Evolutionary conservation across 2,329 filamentous ascomycete species (phyloP), one percentile per base, ranked within the genome.

Genomic region (Neurospora sp.): DNA sequence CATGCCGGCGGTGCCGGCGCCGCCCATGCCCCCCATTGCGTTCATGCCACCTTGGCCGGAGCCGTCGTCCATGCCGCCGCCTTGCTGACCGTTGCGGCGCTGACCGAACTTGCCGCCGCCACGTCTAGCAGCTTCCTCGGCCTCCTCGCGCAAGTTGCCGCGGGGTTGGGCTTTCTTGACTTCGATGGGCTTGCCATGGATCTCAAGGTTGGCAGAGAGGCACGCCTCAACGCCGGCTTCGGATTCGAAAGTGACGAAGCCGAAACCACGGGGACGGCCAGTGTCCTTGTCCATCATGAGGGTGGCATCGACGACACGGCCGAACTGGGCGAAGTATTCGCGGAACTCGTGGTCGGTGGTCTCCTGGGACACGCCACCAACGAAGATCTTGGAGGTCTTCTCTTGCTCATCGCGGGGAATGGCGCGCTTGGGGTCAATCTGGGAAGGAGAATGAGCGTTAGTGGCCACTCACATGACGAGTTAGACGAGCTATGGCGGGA

Each of bases 271-370:
- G 2, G 96, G 96, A 52, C 96, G 89, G n/a, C 96, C 96, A 0
- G 96, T 99, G 80, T 99, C 96, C 82, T 99, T 99, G 80, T 99
- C 96, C 89, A 99, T 99, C 96, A 99, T 99, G 2, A 99, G 88
- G 0, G 96, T 99, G 1, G 96, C 96, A 81, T 99, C 96, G 46
- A 99, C 91, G 23, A 99, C 96, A 72, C 95, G 90, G 37, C 96
- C 96, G 76, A 98, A 99, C 77, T 97, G 92, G 77, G 92, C 93
- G 82, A 99, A 99, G 82, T 97, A 99, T 71, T 96, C 91, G 78
- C 93, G 93, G 80, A 99, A 99, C 78, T 98, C 93, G 72, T 94
- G 90, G 77, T 99, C 96, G 0, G 93, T 97, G 0, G 95, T 96
- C 77, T 99, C 96, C 82, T 98, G 96, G 80, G 92, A 97, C 70